These are phyloP conservation scores for Microsporum canis DNA, from an alignment of 2,329 filamentous ascomycete genomes.

Conservation along the genomic window DNA sequence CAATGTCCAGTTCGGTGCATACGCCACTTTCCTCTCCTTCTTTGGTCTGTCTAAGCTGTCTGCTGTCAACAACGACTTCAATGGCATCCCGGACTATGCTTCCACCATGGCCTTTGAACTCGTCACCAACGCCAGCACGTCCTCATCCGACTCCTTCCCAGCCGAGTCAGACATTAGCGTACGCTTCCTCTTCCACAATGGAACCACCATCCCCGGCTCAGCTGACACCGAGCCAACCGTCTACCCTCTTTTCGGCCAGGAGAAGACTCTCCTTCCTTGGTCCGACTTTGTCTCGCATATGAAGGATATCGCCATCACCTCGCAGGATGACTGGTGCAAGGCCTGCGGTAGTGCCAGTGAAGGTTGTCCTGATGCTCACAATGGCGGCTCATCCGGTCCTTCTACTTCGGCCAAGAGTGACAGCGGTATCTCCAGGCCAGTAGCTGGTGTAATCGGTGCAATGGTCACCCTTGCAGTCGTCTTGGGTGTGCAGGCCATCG, in stretches of 20 bases:
- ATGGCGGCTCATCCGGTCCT: conserved; percentile 22
- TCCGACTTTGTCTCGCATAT: conserved; percentile 54
- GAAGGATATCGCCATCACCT: conserved; percentile 54
- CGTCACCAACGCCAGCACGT: conserved; percentile 40
- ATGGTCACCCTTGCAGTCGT: conserved; percentile 56
- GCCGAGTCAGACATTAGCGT: conserved; percentile 42
- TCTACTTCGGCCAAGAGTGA: conserved; percentile 19
- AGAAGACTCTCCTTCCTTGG: conserved; percentile 51
- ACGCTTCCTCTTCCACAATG: conserved; percentile 53
- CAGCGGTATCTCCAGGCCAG: conserved; percentile 50
- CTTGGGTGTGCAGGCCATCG: conserved; percentile 44
- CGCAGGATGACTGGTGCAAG: conserved; percentile 58
- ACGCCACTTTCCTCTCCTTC: conserved; percentile 50
- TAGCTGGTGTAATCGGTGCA: conserved; percentile 72
- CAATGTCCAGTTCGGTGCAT: conserved; percentile 50
- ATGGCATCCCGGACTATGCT: conserved; percentile 71
- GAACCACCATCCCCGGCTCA: conserved; percentile 39
- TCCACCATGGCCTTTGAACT: conserved; percentile 70
- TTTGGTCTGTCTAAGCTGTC: conserved; percentile 48
- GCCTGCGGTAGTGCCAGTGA: conserved; percentile 59
- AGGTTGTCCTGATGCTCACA: conserved; percentile 48
- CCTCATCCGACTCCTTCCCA: conserved; percentile 31
- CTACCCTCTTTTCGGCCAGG: conserved; percentile 52
- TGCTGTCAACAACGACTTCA: conserved; percentile 50
- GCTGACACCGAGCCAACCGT: conserved; percentile 30